Base-by-base conservation (phyloP, 208 protist genomes). In the Trichomonas tenax region DNA sequence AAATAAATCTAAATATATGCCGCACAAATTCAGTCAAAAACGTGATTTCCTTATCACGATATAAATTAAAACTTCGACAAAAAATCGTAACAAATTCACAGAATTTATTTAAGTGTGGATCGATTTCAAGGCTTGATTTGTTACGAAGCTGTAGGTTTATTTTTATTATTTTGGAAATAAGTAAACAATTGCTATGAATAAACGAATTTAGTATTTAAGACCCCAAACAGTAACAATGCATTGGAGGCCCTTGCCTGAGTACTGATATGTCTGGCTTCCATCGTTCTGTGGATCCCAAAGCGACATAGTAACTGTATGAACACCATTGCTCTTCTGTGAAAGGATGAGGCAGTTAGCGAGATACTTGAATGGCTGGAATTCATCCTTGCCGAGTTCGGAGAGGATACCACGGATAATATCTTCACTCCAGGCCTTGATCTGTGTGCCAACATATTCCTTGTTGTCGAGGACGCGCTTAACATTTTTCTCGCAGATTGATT, bases 321-420 rank as follows among this genome's bases (percentile, higher is more conserved):
- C 86, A 15, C 86, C 86, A 36, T 93, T 93, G 44, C 44, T 58
- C 31, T 44, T 93, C 44, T 93, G 41, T 11, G 86, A 93, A 93
- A 93, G 86, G 38, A 93, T 44, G 15, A 93, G 44, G 44, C 86
- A 93, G 44, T 93, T 93, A 51, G 86, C 86, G 9, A 93, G 44
- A 41, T 93, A 93, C 31, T 93, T 93, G 86, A 93, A 93, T 93
- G 86, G 86, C 44, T 93, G 86, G 86, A 51, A 93, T 93, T 93
- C 14, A 21, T 93, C 44, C 1, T 93, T 44, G 15, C 86, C 44
- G 38, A 93, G 86, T 51, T 48, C 31, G 23, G 48, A 17, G 11
- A 93, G 45, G 44, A 93, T 93, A 15, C 44, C 86, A 31, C 86
- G 86, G n/a, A 93, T 93, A 58, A 93, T 93, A 49, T 93, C 86